Evolutionary conservation across 2,329 filamentous ascomycete species (phyloP).

Genomic region (Thermomyces lanuginosus): DNA sequence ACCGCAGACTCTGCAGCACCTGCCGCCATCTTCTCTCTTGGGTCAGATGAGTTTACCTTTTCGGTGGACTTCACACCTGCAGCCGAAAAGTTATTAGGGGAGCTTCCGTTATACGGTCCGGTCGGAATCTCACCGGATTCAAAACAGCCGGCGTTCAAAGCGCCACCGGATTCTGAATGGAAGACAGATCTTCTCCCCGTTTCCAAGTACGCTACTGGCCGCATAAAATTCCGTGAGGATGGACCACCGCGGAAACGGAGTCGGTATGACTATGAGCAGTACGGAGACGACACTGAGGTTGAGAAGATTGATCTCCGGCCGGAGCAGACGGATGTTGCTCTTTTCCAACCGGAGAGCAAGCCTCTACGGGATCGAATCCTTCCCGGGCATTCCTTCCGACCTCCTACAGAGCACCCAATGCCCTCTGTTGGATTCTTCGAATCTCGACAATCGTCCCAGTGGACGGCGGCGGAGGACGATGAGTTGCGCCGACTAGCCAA

Average conservation of each 20-base stretch:
- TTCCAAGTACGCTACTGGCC: conserved; percentile 72
- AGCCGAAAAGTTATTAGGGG: conserved; percentile 59
- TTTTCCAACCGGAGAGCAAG: conserved; percentile 83
- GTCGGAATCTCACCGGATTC: conserved; percentile 39
- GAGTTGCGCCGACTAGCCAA: conserved; percentile 70
- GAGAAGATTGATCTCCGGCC: conserved; percentile 41
- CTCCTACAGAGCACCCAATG: conserved; percentile 83
- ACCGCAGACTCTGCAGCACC: conserved; percentile 38
- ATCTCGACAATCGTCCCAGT: conserved; percentile 69
- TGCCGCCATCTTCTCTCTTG: conserved; percentile 67
- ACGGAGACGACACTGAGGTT: conserved; percentile 48
- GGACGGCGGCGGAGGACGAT: conserved; percentile 81
- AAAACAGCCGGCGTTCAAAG: conserved; percentile 41
- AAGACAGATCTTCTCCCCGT: conserved; percentile 62
- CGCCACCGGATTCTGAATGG: conserved; percentile 55
- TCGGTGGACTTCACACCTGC: conserved; percentile 56
- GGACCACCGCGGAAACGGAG: conserved; percentile 59
- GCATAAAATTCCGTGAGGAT: conserved; percentile 52
- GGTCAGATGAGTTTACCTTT: conserved; percentile 67
- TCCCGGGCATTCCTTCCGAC: conserved; percentile 79
- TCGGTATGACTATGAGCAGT: conserved; percentile 64
- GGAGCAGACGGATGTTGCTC: conserved; percentile 58
- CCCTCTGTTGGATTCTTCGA: conserved; percentile 84
- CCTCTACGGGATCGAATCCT: conserved; percentile 78
- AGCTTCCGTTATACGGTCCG: conserved; percentile 64